Conservation (phyloP, 106 monocot species). For the Platanthera guangdongensis region DNA sequence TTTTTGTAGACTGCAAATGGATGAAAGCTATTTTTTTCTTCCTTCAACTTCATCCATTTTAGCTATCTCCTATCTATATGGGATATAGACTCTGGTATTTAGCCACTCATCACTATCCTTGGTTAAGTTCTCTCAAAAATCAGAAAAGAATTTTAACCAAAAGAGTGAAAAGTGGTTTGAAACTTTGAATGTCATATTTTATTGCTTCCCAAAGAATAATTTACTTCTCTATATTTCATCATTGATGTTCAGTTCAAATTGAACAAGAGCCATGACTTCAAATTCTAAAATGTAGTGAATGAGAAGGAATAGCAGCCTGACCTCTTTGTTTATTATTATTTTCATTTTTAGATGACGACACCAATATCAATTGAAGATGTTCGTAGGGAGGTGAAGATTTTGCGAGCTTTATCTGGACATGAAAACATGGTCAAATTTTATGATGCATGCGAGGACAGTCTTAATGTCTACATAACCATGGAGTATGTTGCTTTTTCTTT, state of each 20-base stretch:
- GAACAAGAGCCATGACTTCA: neutral
- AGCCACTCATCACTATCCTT: neutral
- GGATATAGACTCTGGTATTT: neutral
- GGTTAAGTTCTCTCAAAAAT: slow-evolving; percentile 2
- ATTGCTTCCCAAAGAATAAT: neutral
- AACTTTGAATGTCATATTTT: neutral
- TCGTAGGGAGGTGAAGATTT: slow-evolving; percentile 71
- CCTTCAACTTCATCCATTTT: neutral
- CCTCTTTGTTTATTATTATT: neutral
- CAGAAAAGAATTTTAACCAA: neutral
- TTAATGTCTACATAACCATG: slow-evolving; percentile 75
- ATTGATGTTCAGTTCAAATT: neutral
- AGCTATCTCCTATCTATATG: neutral
- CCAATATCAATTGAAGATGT: slow-evolving; percentile 86
- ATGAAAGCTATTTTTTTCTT: neutral
- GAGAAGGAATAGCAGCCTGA: neutral
- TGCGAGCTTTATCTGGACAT: slow-evolving; percentile 62
- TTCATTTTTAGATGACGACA: slow-evolving; percentile 57
- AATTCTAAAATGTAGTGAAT: neutral
- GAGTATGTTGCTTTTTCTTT: slow-evolving; percentile 39
- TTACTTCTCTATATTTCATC: neutral
- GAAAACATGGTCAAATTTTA: slow-evolving; percentile 59
- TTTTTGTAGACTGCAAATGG: too few species aligned
- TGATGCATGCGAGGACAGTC: slow-evolving; percentile 70
- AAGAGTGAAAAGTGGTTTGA: neutral